phyloP scores from a whole-genome alignment of 2,329 filamentous ascomycete genomes.

The Sphaceloma murrayae region DNA sequence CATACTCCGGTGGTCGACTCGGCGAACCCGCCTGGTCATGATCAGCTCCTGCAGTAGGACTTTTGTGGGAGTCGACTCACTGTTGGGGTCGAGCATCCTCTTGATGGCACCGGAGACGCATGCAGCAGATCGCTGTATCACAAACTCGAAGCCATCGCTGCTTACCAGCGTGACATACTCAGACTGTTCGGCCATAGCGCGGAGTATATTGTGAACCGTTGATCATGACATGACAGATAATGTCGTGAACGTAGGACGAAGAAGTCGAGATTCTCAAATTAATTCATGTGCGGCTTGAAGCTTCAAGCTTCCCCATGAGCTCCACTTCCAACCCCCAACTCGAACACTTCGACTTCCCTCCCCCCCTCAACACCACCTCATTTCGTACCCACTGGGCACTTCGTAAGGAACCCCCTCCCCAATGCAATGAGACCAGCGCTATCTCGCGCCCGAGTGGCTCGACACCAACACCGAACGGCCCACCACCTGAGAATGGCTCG shows the following conservation, averaged over 20 bases:
- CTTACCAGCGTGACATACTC: conserved; percentile 73
- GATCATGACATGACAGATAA: background rate
- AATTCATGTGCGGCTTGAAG: conserved; percentile 1
- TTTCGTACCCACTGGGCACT: too few relatives aligned
- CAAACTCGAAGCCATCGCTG: conserved; percentile 66
- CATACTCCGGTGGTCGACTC: conserved; percentile 58
- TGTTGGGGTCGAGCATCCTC: conserved; percentile 62
- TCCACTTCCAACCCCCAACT: too few relatives aligned
- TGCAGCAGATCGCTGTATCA: conserved; percentile 61
- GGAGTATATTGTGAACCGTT: conserved; percentile 22
- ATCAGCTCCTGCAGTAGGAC: too few relatives aligned
- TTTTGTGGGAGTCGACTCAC: too few relatives aligned
- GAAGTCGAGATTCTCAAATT: background rate
- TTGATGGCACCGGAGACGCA: conserved; percentile 62
- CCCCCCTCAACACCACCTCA: too few relatives aligned
- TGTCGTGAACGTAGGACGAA: background rate
- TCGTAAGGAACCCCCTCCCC: background rate
- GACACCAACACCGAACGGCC: too few relatives aligned
- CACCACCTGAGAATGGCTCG: conserved; percentile 21
- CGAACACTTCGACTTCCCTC: too few relatives aligned
- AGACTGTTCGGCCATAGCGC: conserved; percentile 31
- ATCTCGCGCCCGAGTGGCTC: too few relatives aligned
- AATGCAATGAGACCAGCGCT: too few relatives aligned
- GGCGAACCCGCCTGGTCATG: conserved; percentile 47
- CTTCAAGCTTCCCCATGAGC: too few relatives aligned